Evolutionary conservation across 2,329 filamentous ascomycete genomes (phyloP), one percentile per base, ranked within the genome.

Genomic region (Lachnellula occidentalis): DNA sequence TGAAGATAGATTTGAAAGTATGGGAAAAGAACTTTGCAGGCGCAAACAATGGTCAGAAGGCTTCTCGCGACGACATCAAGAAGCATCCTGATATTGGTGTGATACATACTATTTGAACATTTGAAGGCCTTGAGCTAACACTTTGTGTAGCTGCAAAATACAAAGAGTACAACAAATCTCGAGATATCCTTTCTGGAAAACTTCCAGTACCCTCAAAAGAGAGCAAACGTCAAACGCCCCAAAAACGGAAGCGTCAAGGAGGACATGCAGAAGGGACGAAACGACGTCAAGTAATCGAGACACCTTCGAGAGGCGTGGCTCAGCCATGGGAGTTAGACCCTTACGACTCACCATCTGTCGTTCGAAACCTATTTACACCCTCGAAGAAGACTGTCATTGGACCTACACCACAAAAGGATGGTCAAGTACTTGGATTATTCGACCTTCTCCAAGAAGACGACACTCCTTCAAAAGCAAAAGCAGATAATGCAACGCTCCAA

Each of bases 361-460:
- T 78, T 37, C 75, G 82, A 31, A 82, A 78, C 55, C 73, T 86
- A 5, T 86, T 86, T 65, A 83, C 80, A 54, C 80, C 83, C 1
- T 71, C 71, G 0, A 74, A 78, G 11, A 80, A 81, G 2, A 83
- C 80, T 5, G 80, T 78, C 1, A 80, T 94, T 57, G 88, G 87
- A 2, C 89, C 89, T 1, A 94, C 89, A 12, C 89, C 89, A 3
- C 89, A 92, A 65, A 83, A 84, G 58, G 87, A 92, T 67, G 89
- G 89, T 27, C 81, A 82, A 19, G 85, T 91, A 1, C 76, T 94
- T 2, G 88, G 89, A 4, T 72, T 94, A 17, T 94, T 94, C 67
- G 89, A 92, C 66, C 72, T 87, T 11, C 72, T 90, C 7, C 73
- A 75, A 24, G 76, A 80, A 54, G 73, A 74, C 42, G 74, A 76